Evolutionary conservation across 2,329 filamentous ascomycete species (phyloP).

Genomic region (Fonsecaea pedrosoi): DNA sequence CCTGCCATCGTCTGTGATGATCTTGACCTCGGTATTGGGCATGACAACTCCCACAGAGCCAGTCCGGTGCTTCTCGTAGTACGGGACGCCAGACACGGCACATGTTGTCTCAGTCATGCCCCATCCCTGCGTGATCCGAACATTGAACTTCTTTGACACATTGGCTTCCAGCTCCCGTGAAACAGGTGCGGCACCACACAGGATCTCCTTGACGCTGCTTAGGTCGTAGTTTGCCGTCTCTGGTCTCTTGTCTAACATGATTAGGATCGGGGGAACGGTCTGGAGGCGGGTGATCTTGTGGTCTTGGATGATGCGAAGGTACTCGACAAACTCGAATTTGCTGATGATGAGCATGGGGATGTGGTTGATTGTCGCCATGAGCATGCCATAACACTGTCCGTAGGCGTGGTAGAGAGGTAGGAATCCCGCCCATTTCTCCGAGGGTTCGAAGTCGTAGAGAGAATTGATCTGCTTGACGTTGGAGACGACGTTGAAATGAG

Average conservation of each 20-base stretch:
- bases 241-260: constrained; percentile 63
- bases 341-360: constrained; percentile 67
- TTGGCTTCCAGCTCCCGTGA: constrained; percentile 62
- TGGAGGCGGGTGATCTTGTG: constrained; percentile 63
- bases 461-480: constrained; percentile 67
- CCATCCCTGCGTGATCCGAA: constrained; percentile 69
- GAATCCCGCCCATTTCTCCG: constrained; percentile 60
- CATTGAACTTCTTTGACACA: constrained; percentile 60
- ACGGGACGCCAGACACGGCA: constrained; percentile 68
- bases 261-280: constrained; percentile 66
- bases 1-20: constrained; percentile 60
- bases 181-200: constrained; percentile 66
- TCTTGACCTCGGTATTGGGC: constrained; percentile 64
- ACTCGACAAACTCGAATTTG: constrained; percentile 72
- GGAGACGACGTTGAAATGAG: constrained; percentile 60
- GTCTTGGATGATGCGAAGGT: constrained; percentile 61
- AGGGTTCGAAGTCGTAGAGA: constrained; percentile 53
- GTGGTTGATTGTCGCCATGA: constrained; percentile 68
- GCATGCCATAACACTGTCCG: constrained; percentile 66
- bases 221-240: constrained; percentile 63
- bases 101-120: constrained; percentile 71
- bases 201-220: constrained; percentile 61
- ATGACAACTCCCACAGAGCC: constrained; percentile 65
- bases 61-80: constrained; percentile 62
- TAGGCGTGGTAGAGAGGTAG: constrained; percentile 67